A percentile compares a stretch with the other conserved stretches of the same genome.
Conservation (phyloP, 257 asterid genomes). For the Scutellaria barbata region DNA sequence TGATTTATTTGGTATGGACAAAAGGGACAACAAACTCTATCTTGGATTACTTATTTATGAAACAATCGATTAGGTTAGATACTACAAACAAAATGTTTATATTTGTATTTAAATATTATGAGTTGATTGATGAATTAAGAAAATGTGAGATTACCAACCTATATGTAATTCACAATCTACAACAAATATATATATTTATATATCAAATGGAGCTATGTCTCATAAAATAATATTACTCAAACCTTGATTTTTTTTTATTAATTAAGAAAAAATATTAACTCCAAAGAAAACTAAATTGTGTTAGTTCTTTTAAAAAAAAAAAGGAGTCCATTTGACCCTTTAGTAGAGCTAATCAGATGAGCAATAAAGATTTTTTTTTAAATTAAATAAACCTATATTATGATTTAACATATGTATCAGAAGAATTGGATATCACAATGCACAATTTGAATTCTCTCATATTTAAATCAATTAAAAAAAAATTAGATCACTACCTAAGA, state of each 20-base stretch:
- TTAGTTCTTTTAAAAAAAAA: too few species aligned
- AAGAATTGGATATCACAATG: neutral
- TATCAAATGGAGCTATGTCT: too few species aligned
- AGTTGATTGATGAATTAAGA: neutral
- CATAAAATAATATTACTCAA: too few species aligned
- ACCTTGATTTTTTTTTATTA: too few species aligned
- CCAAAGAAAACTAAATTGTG: neutral
- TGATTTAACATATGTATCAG: neutral
- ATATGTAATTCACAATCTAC: too few species aligned
- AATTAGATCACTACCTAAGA: neutral
- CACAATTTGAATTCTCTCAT: neutral
- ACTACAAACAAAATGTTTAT: neutral
- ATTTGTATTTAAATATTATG: neutral
- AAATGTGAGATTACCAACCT: too few species aligned
- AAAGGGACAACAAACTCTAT: constrained; percentile 15
- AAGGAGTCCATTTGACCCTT: neutral
- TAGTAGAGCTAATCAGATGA: neutral
- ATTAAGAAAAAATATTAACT: too few species aligned
- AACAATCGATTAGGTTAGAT: neutral
- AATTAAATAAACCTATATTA: neutral
- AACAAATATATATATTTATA: too few species aligned
- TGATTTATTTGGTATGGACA: constrained; percentile 4
- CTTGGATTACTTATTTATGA: constrained; percentile 13
- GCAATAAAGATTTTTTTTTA: neutral
- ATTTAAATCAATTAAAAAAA: neutral